Percentiles rank a stretch among this genome's conserved stretches.
Conservation (phyloP, 2,329 filamentous ascomycete genomes). For the Talaromyces sp. region DNA sequence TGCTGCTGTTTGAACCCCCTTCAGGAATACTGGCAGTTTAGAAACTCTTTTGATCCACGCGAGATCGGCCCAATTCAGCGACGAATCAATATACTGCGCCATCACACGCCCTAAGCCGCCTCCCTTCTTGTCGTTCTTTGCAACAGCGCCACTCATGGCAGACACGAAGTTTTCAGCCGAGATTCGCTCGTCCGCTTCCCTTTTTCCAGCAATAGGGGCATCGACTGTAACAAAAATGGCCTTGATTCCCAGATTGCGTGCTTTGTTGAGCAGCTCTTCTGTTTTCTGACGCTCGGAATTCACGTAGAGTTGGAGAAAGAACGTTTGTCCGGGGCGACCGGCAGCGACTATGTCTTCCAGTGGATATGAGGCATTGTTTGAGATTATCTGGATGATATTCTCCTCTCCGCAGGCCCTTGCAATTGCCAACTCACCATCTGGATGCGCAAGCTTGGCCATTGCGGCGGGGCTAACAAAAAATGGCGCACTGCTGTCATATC, state of each 20-base stretch:
- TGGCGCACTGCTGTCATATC: conserved; percentile 4
- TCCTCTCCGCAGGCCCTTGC: conserved; percentile 39
- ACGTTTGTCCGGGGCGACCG: conserved; percentile 22
- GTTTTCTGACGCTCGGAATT: conserved; percentile 37
- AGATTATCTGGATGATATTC: conserved; percentile 49
- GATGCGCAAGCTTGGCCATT: conserved; percentile 52
- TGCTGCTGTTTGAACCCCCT: neutral
- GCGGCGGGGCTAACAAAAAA: conserved; percentile 34
- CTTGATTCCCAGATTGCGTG: conserved; percentile 6
- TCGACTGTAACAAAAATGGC: conserved; percentile 21
- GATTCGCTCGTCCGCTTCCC: conserved; percentile 6
- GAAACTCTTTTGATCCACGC: conserved; percentile 3
- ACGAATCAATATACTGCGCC: conserved; percentile 6
- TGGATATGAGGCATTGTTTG: conserved; percentile 49
- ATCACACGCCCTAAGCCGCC: conserved; percentile 5
- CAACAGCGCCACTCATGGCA: neutral
- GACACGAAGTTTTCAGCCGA: conserved; percentile 5
- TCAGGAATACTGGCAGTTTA: conserved; percentile 4
- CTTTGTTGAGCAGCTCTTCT: conserved; percentile 26
- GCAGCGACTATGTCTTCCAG: conserved; percentile 42
- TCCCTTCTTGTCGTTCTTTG: conserved; percentile 6
- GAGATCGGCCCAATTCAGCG: conserved; percentile 4
- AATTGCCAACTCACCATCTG: conserved; percentile 51
- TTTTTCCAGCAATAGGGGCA: conserved; percentile 13
- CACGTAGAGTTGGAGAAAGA: conserved; percentile 44